phyloP scores from a whole-genome alignment of 495 filamentous ascomycete species.

The Neurospora pannonica region DNA sequence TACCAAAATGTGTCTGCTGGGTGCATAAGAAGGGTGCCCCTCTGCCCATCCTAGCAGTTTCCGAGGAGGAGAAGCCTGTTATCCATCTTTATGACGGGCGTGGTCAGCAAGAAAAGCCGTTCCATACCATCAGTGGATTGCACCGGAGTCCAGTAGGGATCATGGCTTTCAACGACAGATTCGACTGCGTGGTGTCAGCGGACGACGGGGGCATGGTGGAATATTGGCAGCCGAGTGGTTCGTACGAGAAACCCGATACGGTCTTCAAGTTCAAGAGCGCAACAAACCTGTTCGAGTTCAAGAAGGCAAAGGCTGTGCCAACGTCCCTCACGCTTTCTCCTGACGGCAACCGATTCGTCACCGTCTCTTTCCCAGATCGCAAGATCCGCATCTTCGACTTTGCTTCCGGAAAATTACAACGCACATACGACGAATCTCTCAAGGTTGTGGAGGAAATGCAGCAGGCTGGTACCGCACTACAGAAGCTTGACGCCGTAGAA shows the following conservation, averaged over 20 bases:
- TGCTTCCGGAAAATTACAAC: conserved; percentile 71
- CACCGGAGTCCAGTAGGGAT: conserved; percentile 71
- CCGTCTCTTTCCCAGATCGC: conserved; percentile 87
- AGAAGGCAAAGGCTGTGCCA: conserved; percentile 82
- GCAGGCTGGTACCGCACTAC: conserved; percentile 71
- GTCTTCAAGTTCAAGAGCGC: conserved; percentile 88
- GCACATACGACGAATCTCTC: conserved; percentile 91
- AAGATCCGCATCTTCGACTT: conserved; percentile 92
- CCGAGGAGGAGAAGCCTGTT: conserved; percentile 58
- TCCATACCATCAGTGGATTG: conserved; percentile 64
- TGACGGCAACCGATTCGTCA: conserved; percentile 73
- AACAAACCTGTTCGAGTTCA: conserved; percentile 94
- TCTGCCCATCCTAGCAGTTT: conserved; percentile 79
- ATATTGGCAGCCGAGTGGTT: conserved; percentile 78
- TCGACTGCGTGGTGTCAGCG: conserved; percentile 79
- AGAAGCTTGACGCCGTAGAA: conserved; percentile 77
- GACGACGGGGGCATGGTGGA: conserved; percentile 93
- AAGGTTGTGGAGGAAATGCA: conserved; percentile 84
- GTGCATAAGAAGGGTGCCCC: conserved; percentile 83
- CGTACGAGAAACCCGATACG: conserved; percentile 82
- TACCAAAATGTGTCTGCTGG: conserved; percentile 81
- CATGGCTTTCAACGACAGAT: conserved; percentile 82
- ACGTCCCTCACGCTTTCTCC: conserved; percentile 81
- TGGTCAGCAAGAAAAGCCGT: conserved; percentile 61
- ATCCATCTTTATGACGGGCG: conserved; percentile 85